Evolutionary conservation across 2,329 filamentous ascomycete species (phyloP).

Genomic region (Cladophialophora carrionii): DNA sequence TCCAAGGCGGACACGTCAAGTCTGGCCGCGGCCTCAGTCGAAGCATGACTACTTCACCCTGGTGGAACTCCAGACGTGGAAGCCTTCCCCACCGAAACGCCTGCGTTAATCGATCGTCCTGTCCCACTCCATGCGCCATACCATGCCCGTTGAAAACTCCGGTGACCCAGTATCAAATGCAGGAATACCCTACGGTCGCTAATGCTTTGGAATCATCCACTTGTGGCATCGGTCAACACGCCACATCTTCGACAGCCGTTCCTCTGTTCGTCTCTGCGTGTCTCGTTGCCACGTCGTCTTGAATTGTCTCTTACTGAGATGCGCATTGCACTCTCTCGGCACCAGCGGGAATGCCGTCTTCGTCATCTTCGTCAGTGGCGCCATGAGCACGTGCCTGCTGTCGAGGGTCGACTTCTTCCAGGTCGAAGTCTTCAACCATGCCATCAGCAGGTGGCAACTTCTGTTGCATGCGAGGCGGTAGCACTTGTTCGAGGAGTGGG

Average conservation of each 20-base stretch:
- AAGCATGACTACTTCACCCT: background rate
- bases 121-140: constrained; percentile 14
- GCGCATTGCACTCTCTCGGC: constrained; percentile 58
- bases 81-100: background rate
- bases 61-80: background rate
- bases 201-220: constrained; percentile 22
- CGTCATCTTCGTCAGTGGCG: constrained; percentile 72
- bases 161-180: constrained; percentile 18
- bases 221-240: constrained; percentile 12
- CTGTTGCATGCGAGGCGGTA: constrained; percentile 72
- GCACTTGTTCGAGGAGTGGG: constrained; percentile 76
- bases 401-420: constrained; percentile 80
- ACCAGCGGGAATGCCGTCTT: constrained; percentile 53
- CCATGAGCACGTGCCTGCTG: constrained; percentile 69
- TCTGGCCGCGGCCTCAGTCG: background rate
- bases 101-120: constrained; percentile 6
- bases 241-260: constrained; percentile 13
- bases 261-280: constrained; percentile 9
- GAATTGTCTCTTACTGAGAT: constrained; percentile 48
- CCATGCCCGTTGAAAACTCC: constrained; percentile 13
- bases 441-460: constrained; percentile 74
- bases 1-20: background rate
- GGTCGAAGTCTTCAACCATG: constrained; percentile 86
- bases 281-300: constrained; percentile 6
- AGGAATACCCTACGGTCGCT: constrained; percentile 24